Evolutionary conservation across 1,284 basidiomycete genomes (phyloP), one percentile per base, ranked within the genome.

Genomic region (Heliocybe sulcata): DNA sequence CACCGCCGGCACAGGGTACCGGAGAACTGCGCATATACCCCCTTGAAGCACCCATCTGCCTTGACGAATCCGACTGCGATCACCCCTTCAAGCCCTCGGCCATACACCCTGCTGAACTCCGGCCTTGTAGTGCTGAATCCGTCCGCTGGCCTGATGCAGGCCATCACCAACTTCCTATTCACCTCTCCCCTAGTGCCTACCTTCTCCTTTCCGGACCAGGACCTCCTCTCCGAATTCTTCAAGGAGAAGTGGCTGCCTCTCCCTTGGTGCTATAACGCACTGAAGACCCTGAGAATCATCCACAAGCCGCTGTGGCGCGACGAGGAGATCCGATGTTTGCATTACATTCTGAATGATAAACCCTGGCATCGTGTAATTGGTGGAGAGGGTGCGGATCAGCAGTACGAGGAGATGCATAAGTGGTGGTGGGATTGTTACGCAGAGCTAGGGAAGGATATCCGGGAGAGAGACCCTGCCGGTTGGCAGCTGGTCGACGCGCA

Each of bases 121-220:
- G 96, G 95, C 23, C 81, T 89, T 2, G 90, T 98, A 53, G 82
- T 98, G 38, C 76, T 97, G 45, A 81, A 79, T n/a, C 96, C 95
- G 1, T 88, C 92, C 52, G 57, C 67, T 2, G 64, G 73, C 12
- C 74, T 86, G 8, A 76, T 81, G 56, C 58, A 73, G 9, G 65
- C 65, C 14, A 77, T 96, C 57, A 71, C 76, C 20, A 62, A 81
- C 38, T 82, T 81, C 67, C 80, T 98, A 53, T 67, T 76, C 54
- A 87, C 83, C 1, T 86, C 87, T 25, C 82, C 87, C 2, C 77
- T 82, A 4, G 77, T 97, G 14, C 63, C 81, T 3, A 77, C 77
- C 1, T 95, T 87, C 72, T 76, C 76, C 38, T 98, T 98, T 69
- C 87, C 94, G 1, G 95, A 98, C 67, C 95, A 98, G 70, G 95